Base-by-base conservation (phyloP, 371 early-diverging fungal species). In the Rhizopus delemar region DNA sequence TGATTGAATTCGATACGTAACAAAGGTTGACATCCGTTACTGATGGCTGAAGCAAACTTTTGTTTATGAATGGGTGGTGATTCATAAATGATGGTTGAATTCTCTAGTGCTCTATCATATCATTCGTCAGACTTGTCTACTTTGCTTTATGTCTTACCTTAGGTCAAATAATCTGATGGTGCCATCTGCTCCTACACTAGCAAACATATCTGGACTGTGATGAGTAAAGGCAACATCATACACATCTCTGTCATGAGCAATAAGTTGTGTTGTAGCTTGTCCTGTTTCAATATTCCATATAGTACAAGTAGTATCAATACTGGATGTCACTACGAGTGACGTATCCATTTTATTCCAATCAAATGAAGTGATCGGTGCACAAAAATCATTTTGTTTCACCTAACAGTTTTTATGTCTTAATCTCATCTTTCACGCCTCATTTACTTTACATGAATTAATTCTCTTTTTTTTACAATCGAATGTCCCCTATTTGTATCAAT, bases 261-360 rank as follows among this genome's bases (percentile, higher is more conserved):
- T 97, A 41, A 98, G 80, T 66, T 97, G 97, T 3, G 98, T 96
- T 67, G 94, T 98, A 31, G 93, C 92, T 75, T 95, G 94, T 48
- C 84, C 86, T 12, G 94, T 92, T 60, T 90, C 90, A 8, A 97
- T 84, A 65, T 97, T 93, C 98, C 98, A 98, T 3, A 97, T 90
- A 1, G 98, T 96, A 70, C 98, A 98, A 11, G 98, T 98, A 0
- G 98, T 98, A 68, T 98, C 98, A 50, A 97, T 92, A 57, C 92
- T 91, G 33, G 92, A 87, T 2, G 98, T 94, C 8, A 96, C 93
- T 51, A 93, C 78, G 36, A 95, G 62, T 16, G 85, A 77, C 5
- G 93, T 89, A 66, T 96, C 92, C 2, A 83, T 73, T 60, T 90
- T 88, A 73, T 93, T 95, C 98, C 98, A 97, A 78, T 97, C 98